These are phyloP conservation scores for Cryphonectria radicalis DNA, from an alignment of 2,329 filamentous ascomycete species.

Conservation along the genomic window DNA sequence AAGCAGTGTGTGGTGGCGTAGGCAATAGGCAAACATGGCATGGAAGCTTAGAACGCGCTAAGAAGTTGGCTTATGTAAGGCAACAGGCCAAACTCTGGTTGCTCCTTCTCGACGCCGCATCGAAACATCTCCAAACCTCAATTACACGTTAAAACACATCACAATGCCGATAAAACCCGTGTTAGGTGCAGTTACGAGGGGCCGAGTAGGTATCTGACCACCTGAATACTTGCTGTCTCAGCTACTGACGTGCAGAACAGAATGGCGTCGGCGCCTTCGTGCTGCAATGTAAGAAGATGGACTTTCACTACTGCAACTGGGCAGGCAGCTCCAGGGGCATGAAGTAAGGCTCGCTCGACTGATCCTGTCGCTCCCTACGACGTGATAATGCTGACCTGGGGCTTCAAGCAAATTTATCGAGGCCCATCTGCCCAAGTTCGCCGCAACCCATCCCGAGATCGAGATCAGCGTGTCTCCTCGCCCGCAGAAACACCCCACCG, in stretches of 20 bases:
- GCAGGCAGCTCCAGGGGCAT: slow-evolving; percentile 91
- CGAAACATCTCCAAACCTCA: slow-evolving; percentile 8
- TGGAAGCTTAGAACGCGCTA: slow-evolving; percentile 22
- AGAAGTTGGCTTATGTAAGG: slow-evolving; percentile 22
- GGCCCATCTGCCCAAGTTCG: slow-evolving; percentile 75
- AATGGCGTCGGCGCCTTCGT: slow-evolving; percentile 98
- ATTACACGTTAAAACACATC: slow-evolving; percentile 36
- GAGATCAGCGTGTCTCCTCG: slow-evolving; percentile 91
- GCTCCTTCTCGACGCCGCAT: neutral
- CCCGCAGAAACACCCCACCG: slow-evolving; percentile 85
- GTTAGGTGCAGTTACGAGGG: slow-evolving; percentile 55
- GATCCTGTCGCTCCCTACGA: slow-evolving; percentile 11
- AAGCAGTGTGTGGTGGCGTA: slow-evolving; percentile 3
- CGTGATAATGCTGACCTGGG: slow-evolving; percentile 17
- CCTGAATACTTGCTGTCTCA: no score
- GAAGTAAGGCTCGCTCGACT: slow-evolving; percentile 65
- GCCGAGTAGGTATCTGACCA: slow-evolving; percentile 50
- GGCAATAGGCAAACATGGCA: slow-evolving; percentile 11
- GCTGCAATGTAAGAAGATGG: slow-evolving; percentile 92
- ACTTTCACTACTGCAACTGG: slow-evolving; percentile 98
- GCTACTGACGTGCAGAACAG: slow-evolving; percentile 49
- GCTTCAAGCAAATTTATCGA: slow-evolving; percentile 77
- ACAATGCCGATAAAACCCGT: slow-evolving; percentile 59
- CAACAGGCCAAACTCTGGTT: slow-evolving; percentile 21
- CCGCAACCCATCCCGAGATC: slow-evolving; percentile 79